A percentile compares a stretch with the other conserved stretches of the same genome.
Conservation (phyloP, 495 filamentous ascomycete species). For the Neurospora sp. region DNA sequence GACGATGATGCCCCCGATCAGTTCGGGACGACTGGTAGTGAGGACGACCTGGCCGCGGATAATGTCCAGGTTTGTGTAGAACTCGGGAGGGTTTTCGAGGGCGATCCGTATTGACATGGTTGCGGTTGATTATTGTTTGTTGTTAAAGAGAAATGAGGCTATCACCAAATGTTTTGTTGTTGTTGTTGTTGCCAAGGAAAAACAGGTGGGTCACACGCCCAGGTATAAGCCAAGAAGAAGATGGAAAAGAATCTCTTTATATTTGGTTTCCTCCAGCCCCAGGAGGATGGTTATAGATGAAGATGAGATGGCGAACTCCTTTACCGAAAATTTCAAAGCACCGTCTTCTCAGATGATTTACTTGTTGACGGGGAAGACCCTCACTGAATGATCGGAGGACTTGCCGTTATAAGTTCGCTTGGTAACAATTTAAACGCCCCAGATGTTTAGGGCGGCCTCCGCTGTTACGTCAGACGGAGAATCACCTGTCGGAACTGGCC, state of each 20-base stretch:
- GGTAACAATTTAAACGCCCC: neutral
- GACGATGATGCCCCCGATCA: constrained; percentile 69
- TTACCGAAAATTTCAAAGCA: neutral
- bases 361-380: neutral
- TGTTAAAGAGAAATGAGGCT: neutral
- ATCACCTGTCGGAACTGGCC: neutral
- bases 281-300: neutral
- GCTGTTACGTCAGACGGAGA: neutral
- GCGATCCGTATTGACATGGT: constrained; percentile 70
- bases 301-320: neutral
- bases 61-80: constrained; percentile 85
- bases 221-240: neutral
- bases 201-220: neutral
- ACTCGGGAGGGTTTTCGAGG: constrained; percentile 61
- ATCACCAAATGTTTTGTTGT: neutral
- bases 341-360: neutral
- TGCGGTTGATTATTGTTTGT: constrained; percentile 31
- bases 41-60: constrained; percentile 60
- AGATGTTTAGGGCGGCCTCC: neutral
- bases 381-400: neutral
- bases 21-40: constrained; percentile 49
- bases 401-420: neutral
- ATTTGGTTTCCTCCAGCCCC: neutral
- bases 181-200: neutral
- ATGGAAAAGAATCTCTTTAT: neutral